Evolutionary conservation across 2,329 filamentous ascomycete species (phyloP).

Genomic region (Nectriaceae sp.): DNA sequence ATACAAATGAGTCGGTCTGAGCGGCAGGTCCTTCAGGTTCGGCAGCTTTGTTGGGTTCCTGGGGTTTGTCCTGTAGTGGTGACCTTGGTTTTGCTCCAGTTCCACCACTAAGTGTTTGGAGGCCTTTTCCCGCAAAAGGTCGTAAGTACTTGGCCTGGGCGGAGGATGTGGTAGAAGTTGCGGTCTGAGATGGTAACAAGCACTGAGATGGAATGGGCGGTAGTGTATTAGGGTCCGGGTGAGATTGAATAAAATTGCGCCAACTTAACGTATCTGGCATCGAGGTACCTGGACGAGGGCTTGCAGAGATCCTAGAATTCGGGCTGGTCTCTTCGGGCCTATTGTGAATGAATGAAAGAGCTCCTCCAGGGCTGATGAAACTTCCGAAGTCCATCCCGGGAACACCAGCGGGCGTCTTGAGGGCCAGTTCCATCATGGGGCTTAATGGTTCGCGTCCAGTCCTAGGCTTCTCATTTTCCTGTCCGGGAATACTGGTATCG

Average conservation of each 20-base stretch:
- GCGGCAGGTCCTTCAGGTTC: conserved; percentile 16
- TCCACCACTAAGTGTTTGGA: conserved; percentile 51
- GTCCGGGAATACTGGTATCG: conserved; percentile 35
- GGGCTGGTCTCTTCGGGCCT: conserved; percentile 28
- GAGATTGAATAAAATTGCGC: conserved; percentile 45
- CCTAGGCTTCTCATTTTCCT: conserved; percentile 56
- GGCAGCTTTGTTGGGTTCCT: conserved; percentile 12
- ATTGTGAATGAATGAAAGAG: conserved; percentile 38
- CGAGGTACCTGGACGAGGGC: conserved; percentile 39
- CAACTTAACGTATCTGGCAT: conserved; percentile 60
- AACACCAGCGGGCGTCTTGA: conserved; percentile 39
- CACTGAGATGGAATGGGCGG: conserved; percentile 54
- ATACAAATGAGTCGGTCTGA: conserved; percentile 27
- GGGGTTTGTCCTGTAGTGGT: conserved; percentile 33
- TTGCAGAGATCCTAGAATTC: conserved; percentile 26
- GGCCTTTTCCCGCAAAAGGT: conserved; percentile 58
- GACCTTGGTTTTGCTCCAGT: conserved; percentile 30
- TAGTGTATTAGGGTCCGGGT: conserved; percentile 36
- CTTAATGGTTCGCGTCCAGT: conserved; percentile 53
- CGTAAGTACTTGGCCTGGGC: conserved; percentile 51
- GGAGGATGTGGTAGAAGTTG: conserved; percentile 53
- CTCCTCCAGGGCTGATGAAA: conserved; percentile 30
- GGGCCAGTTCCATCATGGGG: conserved; percentile 51
- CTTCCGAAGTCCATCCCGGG: conserved; percentile 45
- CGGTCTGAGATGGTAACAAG: conserved; percentile 52